phyloP scores from a whole-genome alignment of 352 stramenopile genomes.

The Globisporangium paroecandrum region DNA sequence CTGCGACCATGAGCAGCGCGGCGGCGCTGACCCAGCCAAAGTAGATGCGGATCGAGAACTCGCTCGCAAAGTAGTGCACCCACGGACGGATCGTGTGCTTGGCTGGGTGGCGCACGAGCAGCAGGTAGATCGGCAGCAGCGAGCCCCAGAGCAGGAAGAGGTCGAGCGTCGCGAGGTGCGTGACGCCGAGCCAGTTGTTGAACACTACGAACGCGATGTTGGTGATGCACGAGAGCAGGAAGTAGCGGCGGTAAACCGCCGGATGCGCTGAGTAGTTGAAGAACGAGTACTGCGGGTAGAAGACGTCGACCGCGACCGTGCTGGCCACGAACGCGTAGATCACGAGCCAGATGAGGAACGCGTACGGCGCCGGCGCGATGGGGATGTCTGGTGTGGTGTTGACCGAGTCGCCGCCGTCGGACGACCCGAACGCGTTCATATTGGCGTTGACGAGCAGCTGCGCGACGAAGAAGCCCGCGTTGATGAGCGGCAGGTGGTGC shows the following conservation, averaged over 20 bases:
- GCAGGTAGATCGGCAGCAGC: conserved; percentile 50
- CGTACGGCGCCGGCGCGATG: conserved; percentile 41
- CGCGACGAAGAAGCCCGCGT: conserved; percentile 12
- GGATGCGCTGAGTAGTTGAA: conserved; percentile 48
- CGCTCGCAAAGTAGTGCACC: conserved; percentile 54
- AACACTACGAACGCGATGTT: conserved; percentile 49
- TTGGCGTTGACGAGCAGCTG: conserved; percentile 18
- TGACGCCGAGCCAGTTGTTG: conserved; percentile 23
- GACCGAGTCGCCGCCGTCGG: not conserved
- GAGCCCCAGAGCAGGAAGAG: conserved; percentile 41
- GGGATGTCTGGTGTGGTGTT: conserved; percentile 23
- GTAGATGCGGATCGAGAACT: conserved; percentile 55
- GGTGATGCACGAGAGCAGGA: conserved; percentile 45
- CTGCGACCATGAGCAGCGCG: conserved; percentile 38
- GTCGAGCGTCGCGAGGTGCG: conserved; percentile 22
- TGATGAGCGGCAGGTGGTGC: conserved; percentile 21
- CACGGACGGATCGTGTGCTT: conserved; percentile 37
- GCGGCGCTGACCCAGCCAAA: conserved; percentile 54
- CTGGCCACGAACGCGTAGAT: conserved; percentile 46
- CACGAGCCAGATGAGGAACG: conserved; percentile 51
- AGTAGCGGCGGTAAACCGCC: conserved; percentile 48
- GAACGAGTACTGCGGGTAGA: conserved; percentile 55
- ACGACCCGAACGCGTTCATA: conserved; percentile 13
- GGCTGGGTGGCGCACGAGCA: conserved; percentile 46
- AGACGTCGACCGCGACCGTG: conserved; percentile 48